Evolutionary conservation across 148 eudicot species (phyloP).

Genomic region (Pharnaceum exiguum): DNA sequence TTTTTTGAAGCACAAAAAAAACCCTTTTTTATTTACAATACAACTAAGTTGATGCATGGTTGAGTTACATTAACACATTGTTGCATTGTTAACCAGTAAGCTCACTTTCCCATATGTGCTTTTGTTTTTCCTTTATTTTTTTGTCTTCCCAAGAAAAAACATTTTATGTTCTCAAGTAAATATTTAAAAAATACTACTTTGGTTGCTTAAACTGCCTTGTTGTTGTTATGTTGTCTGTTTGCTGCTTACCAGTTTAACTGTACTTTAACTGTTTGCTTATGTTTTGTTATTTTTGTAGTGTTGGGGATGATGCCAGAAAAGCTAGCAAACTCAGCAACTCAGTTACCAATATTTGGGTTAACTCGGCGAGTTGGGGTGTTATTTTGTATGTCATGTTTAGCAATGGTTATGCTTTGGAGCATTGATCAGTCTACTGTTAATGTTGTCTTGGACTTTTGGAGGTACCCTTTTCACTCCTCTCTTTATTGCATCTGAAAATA

Average conservation of each 20-base stretch:
- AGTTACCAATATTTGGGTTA: slow-evolving; percentile 26
- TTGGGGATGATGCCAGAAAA: slow-evolving; percentile 37
- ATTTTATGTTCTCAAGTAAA: background rate
- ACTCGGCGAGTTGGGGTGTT: slow-evolving; percentile 37
- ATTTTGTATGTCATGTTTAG: slow-evolving; percentile 4
- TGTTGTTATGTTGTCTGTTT: slow-evolving; percentile 17
- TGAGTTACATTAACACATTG: too few relatives aligned
- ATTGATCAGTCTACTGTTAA: slow-evolving; percentile 29
- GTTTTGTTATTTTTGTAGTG: slow-evolving; percentile 14
- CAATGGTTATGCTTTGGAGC: slow-evolving; percentile 31
- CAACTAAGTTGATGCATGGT: too few relatives aligned
- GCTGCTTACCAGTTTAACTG: too few relatives aligned
- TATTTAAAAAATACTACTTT: slow-evolving; percentile 9
- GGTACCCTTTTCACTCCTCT: too few relatives aligned
- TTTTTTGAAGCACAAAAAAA: too few relatives aligned
- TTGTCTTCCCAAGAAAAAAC: too few relatives aligned
- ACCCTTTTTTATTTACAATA: too few relatives aligned
- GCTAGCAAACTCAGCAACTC: slow-evolving; percentile 26
- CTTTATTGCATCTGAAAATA: too few relatives aligned
- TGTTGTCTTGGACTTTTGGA: slow-evolving; percentile 26
- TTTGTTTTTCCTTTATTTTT: too few relatives aligned
- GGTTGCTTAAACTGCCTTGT: slow-evolving; percentile 13
- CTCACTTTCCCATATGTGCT: too few relatives aligned
- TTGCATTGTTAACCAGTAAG: too few relatives aligned
- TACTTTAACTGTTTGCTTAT: slow-evolving; percentile 4